Percentiles rank a stretch among this genome's conserved stretches.
Evolutionary conservation across 495 filamentous ascomycete genomes (phyloP).

Genomic region (Penicillium fimorum): DNA sequence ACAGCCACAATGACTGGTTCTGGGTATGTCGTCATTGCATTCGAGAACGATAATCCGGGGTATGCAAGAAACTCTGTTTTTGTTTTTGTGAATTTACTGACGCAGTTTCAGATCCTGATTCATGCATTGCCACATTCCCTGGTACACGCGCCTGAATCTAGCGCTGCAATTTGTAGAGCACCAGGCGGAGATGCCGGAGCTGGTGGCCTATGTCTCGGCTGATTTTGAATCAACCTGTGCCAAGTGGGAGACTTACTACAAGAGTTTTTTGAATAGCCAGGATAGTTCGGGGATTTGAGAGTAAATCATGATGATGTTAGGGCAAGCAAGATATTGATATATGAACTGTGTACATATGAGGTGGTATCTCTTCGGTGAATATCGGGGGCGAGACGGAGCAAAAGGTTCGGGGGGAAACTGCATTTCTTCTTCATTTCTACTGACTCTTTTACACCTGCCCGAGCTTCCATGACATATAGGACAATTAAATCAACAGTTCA

Average conservation of each 20-base stretch:
- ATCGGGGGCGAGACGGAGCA: neutral
- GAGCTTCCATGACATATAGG: neutral
- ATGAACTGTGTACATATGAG: neutral
- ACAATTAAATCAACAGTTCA: neutral
- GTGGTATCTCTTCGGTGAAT: neutral
- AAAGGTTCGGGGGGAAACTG: neutral
- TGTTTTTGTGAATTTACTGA: neutral
- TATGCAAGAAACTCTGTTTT: neutral
- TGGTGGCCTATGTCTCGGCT: neutral
- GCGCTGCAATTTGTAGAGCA: constrained; percentile 42
- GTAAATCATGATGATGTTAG: neutral
- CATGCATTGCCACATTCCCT: constrained; percentile 49
- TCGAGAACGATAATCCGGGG: constrained; percentile 44
- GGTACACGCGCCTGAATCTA: constrained; percentile 36
- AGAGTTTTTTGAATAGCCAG: neutral
- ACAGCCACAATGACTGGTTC: constrained; percentile 8
- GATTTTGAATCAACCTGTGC: neutral
- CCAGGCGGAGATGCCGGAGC: neutral
- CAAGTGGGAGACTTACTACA: neutral
- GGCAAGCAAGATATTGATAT: neutral
- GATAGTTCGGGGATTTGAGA: neutral
- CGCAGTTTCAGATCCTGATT: constrained; percentile 36
- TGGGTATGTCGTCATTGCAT: constrained; percentile 40
- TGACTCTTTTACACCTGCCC: neutral
- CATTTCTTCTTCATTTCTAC: neutral